Evolutionary conservation across 805 yeast genomes (phyloP), one percentile per base, ranked within the genome.

Genomic region (Yarrowia keelungensis): DNA sequence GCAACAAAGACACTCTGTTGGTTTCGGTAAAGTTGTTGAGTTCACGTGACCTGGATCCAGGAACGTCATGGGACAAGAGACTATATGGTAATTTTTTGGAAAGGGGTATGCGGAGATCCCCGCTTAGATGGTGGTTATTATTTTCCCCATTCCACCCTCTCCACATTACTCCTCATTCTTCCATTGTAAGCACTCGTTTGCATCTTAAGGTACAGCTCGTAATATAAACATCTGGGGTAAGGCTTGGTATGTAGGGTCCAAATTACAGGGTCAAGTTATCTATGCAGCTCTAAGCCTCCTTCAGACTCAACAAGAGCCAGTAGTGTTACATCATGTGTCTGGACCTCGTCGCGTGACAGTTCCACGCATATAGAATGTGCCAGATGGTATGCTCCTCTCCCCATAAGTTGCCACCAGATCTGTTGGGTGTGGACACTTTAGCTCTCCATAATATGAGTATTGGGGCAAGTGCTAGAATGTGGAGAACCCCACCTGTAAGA

Each of bases 31-130:
- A 15, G 50, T 59, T 59, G 65, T 59, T 59, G 65, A 59, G 65
- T 26, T 10, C 65, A 59, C 65, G 65, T 59, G 65, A 59, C 42
- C 32, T n/a, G 3, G 7, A n/a, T 35, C 47, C 62, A 26, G 32
- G 62, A 41, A 56, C 47, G 61, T 56, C 47, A 56, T 56, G 62
- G 36, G 62, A 39, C 22, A 56, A 56, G 14, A 47, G n/a, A 26
- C 47, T 10, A 49, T 15, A 26, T 26, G 32, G 32, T 26, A 26
- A 26, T 5, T 5, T 5, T 19, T 26, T 5, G 32, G 32, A 26
- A 26, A 26, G 32, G 32, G 32, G 32, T 2, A 26, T 26, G 32
- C 32, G 32, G 32, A 26, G 32, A 26, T 1, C 32, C 32, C 32
- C 32, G 32, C 32, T 26, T 26, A 26, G 32, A 26, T 26, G 32